A percentile compares a stretch with the other conserved stretches of the same genome.
Conservation (phyloP, 1,284 basidiomycete species). For the Ustilago cynodontis region DNA sequence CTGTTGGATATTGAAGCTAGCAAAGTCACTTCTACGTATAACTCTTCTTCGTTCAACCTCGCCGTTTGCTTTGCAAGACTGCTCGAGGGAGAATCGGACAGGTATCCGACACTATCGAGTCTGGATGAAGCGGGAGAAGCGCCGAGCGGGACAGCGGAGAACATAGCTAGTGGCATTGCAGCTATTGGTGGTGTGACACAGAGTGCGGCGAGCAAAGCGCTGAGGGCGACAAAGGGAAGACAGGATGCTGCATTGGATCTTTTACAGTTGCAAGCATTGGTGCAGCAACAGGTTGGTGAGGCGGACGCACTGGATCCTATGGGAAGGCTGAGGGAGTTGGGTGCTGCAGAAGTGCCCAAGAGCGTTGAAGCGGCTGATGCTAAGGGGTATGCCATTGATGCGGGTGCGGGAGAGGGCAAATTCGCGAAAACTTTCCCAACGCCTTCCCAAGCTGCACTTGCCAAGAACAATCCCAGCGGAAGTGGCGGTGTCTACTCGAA, state of each 20-base stretch:
- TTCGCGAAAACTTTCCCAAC: slow-evolving; percentile 39
- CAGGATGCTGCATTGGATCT: slow-evolving; percentile 65
- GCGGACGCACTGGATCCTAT: slow-evolving; percentile 63
- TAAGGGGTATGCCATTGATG: slow-evolving; percentile 29
- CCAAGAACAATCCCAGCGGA: slow-evolving; percentile 1
- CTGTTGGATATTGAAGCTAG: slow-evolving; percentile 53
- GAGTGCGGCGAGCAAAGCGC: slow-evolving; percentile 32
- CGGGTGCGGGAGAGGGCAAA: slow-evolving; percentile 16
- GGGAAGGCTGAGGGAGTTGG: slow-evolving; percentile 30
- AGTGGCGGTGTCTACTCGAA: slow-evolving; percentile 27
- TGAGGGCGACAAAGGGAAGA: slow-evolving; percentile 61
- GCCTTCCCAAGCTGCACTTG: slow-evolving; percentile 33
- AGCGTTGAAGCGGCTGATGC: slow-evolving; percentile 27
- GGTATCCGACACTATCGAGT: slow-evolving; percentile 31
- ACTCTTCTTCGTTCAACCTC: slow-evolving; percentile 59
- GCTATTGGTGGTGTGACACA: slow-evolving; percentile 31
- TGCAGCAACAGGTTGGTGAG: slow-evolving; percentile 42
- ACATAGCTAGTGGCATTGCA: slow-evolving; percentile 44
- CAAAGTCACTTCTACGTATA: slow-evolving; percentile 53
- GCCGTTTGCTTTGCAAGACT: slow-evolving; percentile 51
- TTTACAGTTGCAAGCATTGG: slow-evolving; percentile 55
- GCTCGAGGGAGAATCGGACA: slow-evolving; percentile 46
- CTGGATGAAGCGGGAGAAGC: slow-evolving; percentile 44
- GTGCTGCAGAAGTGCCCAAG: slow-evolving; percentile 32
- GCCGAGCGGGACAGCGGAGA: slow-evolving; percentile 43